Evolutionary conservation across 495 filamentous ascomycete genomes (phyloP).

Genomic region (Podospora pseudocomata): DNA sequence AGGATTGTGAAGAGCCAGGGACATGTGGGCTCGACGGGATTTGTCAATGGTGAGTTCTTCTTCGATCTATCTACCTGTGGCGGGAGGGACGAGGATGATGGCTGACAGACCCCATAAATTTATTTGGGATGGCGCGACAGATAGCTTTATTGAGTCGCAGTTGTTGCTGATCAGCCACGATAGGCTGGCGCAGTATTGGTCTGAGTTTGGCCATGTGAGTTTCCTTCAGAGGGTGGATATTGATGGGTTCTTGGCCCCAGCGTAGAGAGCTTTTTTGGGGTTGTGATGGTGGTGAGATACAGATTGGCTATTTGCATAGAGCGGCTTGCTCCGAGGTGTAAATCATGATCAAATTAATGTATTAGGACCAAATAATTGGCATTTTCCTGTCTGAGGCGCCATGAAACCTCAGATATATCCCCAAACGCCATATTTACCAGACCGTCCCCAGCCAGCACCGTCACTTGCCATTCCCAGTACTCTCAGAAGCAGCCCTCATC

Average conservation of each 20-base stretch:
- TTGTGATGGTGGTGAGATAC: too few species aligned
- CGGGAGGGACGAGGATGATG: background rate
- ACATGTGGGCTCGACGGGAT: slow-evolving; percentile 71
- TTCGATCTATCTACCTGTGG: background rate
- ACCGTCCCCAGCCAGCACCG: background rate
- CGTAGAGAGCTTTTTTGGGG: background rate
- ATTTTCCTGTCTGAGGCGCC: too few species aligned
- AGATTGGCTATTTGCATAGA: too few species aligned
- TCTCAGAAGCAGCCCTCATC: slow-evolving; percentile 7
- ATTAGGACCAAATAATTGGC: too few species aligned
- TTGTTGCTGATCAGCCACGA: slow-evolving; percentile 76
- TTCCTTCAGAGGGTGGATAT: slow-evolving; percentile 78
- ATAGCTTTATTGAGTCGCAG: slow-evolving; percentile 67
- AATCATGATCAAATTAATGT: too few species aligned
- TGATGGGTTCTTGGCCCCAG: slow-evolving; percentile 47
- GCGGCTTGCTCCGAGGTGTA: too few species aligned
- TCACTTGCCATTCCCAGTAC: background rate
- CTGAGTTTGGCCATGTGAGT: slow-evolving; percentile 70
- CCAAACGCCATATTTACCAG: background rate
- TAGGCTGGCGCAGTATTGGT: slow-evolving; percentile 80
- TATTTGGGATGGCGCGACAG: slow-evolving; percentile 36
- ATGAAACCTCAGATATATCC: background rate
- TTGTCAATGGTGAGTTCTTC: slow-evolving; percentile 59
- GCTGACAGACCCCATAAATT: background rate
- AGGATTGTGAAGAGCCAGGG: slow-evolving; percentile 71